phyloP scores from a whole-genome alignment of 2,329 filamentous ascomycete species.

The Ceratocystiopsis minuta region DNA sequence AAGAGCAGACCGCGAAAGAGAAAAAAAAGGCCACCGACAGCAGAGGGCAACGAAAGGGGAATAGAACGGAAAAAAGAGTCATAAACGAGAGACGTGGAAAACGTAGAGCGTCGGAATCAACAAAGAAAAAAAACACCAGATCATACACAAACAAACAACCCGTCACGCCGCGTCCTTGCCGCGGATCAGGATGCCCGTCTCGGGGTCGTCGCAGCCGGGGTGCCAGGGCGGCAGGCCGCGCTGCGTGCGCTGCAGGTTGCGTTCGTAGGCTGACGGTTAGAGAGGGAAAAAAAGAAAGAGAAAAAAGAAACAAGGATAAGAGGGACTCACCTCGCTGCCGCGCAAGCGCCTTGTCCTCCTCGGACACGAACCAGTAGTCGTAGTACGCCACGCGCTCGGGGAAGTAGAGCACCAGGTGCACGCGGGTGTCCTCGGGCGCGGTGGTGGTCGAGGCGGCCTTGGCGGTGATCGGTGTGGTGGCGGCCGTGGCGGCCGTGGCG shows the following conservation, averaged over 20 bases:
- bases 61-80: neutral
- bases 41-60: neutral
- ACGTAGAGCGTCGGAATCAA: neutral
- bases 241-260: slow-evolving; percentile 9
- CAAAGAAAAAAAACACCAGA: neutral
- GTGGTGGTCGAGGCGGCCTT: neutral
- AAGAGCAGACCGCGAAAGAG: neutral
- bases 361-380: slow-evolving; percentile 12
- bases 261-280: slow-evolving; percentile 7
- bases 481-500: neutral
- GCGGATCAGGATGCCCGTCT: slow-evolving; percentile 10
- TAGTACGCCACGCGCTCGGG: slow-evolving; percentile 11
- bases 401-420: slow-evolving; percentile 11
- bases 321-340: slow-evolving; percentile 6
- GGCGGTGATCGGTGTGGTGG: neutral
- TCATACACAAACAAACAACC: neutral
- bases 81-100: too few species aligned
- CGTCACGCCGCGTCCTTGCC: slow-evolving; percentile 6
- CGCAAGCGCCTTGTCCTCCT: slow-evolving; percentile 10
- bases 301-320: neutral
- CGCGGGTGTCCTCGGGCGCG: slow-evolving; percentile 7
- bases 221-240: slow-evolving; percentile 10
- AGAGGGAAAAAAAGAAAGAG: neutral
- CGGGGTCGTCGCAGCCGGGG: slow-evolving; percentile 10
- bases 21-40: neutral